phyloP scores from a whole-genome alignment of 1,284 basidiomycete genomes.

The Microbotryomycetes sp. region DNA sequence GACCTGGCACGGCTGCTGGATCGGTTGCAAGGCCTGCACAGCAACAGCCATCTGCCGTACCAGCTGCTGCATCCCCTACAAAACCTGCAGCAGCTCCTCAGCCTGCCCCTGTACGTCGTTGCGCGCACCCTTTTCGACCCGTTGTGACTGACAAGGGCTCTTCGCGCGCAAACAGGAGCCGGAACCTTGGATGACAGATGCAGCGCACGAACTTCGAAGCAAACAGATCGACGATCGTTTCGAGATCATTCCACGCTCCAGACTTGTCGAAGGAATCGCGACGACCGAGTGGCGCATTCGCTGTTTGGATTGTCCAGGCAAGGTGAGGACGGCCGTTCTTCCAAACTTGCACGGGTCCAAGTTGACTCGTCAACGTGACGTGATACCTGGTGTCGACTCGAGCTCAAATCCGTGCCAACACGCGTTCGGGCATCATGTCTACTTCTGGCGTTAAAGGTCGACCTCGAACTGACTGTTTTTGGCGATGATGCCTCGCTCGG shows the following conservation, averaged over 20 bases:
- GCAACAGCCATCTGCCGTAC: background rate
- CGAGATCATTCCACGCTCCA: slow-evolving; percentile 55
- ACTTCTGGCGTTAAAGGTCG: no score
- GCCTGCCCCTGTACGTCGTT: no score
- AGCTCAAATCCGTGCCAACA: background rate
- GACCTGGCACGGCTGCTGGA: background rate
- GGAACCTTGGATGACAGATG: slow-evolving; percentile 37
- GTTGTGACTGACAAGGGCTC: no score
- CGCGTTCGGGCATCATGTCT: background rate
- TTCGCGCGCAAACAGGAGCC: no score
- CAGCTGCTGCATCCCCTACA: background rate
- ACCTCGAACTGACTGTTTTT: background rate
- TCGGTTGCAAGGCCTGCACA: background rate
- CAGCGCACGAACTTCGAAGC: slow-evolving; percentile 59
- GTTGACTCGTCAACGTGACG: slow-evolving; percentile 34
- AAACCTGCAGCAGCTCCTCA: background rate
- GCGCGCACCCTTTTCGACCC: background rate
- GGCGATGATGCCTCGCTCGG: background rate
- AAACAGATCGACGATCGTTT: slow-evolving; percentile 79
- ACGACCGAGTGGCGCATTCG: slow-evolving; percentile 83
- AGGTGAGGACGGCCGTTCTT: slow-evolving; percentile 50
- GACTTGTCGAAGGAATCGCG: slow-evolving; percentile 49
- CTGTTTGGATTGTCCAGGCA: slow-evolving; percentile 89
- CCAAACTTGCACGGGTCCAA: background rate
- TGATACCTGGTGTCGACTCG: background rate